Base-by-base conservation (phyloP, 2,329 filamentous ascomycete species). In the Cryphonectria naterciae region DNA sequence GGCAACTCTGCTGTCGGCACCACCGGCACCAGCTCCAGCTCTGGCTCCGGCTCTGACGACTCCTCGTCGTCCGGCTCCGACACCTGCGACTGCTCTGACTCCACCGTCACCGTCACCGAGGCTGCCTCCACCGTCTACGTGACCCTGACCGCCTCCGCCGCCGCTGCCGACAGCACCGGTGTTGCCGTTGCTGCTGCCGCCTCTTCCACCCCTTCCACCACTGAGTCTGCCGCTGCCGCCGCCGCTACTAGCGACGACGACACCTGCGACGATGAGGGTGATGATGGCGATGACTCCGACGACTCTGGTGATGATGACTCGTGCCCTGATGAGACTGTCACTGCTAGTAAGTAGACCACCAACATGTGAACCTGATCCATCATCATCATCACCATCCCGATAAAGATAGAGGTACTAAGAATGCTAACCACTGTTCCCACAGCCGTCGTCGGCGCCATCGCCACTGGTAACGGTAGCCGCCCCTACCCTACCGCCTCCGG, bases 61-160 rank as follows among this genome's bases (percentile, higher is more conserved):
- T 72, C 68, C 37, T 49, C 54, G 13, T 28, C n/a, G 25, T 32
- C 54, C 5, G 67, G 54, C 65, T 49, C 70, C 39, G 61, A 28
- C 56, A 37, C 61, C 37, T 43, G 54, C 63, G 67, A 70, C n/a
- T 65, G 65, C 68, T 71, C 74, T 19, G 66, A 13, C 39, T 39
- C 72, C 71, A 72, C 68, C 54, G 69, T 69, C 61, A 74, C 74
- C 19, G 71, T 74, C 52, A 75, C 75, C 11, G 73, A 70, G 49
- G 72, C 75, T 22, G 75, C 75, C 37, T 71, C 74, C 67, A 74
- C 75, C 37, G 75, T 74, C 72, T 74, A 74, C 68, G 68, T 74
- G 65, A 74, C 73, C 63, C 61, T 74, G 39, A 63, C 61, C 35
- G 58, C 39, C 49, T 28, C 70, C 7, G 10, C 28, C 2, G 46